Evolutionary conservation across 352 stramenopile genomes (phyloP).

Genomic region (Thalassiosira hispida): DNA sequence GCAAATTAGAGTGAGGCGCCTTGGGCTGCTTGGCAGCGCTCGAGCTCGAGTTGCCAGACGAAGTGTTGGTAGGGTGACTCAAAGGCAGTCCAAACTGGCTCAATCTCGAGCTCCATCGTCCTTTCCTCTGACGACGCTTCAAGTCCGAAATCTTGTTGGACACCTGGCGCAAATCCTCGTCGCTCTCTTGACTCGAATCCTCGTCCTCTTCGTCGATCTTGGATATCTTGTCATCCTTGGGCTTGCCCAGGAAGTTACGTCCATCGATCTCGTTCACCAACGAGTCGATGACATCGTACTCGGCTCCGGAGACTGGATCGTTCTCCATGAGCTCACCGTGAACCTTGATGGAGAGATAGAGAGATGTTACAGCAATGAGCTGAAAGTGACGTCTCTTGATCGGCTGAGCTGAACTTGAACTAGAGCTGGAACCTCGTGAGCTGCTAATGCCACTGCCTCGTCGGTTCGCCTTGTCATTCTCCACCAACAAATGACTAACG

Average conservation of each 20-base stretch:
- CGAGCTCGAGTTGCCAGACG: neutral
- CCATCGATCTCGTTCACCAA: constrained; percentile 45
- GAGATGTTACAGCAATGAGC: constrained; percentile 71
- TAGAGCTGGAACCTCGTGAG: neutral
- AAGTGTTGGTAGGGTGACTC: neutral
- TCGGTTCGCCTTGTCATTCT: constrained; percentile 1
- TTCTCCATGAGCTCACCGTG: constrained; percentile 50
- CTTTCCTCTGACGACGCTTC: constrained; percentile 27
- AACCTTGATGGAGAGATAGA: constrained; percentile 78
- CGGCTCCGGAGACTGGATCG: constrained; percentile 15
- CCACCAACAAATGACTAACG: constrained; percentile 31
- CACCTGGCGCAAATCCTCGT: constrained; percentile 40
- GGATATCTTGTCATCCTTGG: constrained; percentile 1
- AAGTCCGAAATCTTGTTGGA: constrained; percentile 48
- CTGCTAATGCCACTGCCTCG: neutral
- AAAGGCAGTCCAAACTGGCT: constrained; percentile 21
- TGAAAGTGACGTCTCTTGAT: constrained; percentile 74
- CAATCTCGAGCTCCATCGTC: constrained; percentile 12
- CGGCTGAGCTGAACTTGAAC: neutral
- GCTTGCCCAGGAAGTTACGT: constrained; percentile 15
- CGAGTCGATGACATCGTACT: constrained; percentile 28
- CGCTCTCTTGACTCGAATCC: constrained; percentile 15
- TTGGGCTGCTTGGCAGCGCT: neutral
- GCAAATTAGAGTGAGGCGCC: constrained; percentile 28
- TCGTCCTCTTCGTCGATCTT: constrained; percentile 9